These are phyloP conservation scores for Malus hybrid DNA, from an alignment of 331 rosid species.

Conservation along the genomic window DNA sequence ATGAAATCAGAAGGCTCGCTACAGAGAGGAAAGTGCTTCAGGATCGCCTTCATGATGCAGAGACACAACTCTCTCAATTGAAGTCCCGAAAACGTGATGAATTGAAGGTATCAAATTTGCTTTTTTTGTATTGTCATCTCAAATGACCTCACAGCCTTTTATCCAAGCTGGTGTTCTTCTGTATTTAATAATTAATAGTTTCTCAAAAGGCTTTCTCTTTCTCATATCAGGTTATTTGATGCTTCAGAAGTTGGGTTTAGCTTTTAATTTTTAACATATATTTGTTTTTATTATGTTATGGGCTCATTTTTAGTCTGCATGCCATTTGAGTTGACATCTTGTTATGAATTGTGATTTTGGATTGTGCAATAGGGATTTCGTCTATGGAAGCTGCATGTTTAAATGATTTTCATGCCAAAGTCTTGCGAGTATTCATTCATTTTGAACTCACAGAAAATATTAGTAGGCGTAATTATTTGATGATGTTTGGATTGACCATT, in stretches of 20 bases:
- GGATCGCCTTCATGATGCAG: slow-evolving; percentile 91
- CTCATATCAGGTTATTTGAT: background rate
- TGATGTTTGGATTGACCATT: background rate
- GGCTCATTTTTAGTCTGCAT: background rate
- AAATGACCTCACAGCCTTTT: background rate
- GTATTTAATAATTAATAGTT: background rate
- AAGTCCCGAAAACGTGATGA: slow-evolving; percentile 97
- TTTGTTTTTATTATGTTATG: background rate
- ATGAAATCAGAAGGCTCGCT: slow-evolving; percentile 57
- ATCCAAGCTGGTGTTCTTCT: background rate
- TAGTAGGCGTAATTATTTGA: background rate
- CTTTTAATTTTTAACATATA: background rate
- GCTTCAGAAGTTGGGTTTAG: background rate
- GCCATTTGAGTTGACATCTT: background rate
- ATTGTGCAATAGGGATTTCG: background rate
- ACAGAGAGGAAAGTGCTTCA: slow-evolving; percentile 85
- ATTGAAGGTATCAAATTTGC: slow-evolving; percentile 53
- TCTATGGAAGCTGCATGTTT: background rate
- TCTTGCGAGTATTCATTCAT: background rate
- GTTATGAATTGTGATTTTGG: background rate
- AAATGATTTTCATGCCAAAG: background rate
- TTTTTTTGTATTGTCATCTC: background rate
- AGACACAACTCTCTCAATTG: slow-evolving; percentile 73
- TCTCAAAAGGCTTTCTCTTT: background rate
- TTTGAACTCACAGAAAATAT: background rate